Evolutionary conservation across 1,284 basidiomycete genomes (phyloP).

Genomic region (Leucoagaricus sp.): DNA sequence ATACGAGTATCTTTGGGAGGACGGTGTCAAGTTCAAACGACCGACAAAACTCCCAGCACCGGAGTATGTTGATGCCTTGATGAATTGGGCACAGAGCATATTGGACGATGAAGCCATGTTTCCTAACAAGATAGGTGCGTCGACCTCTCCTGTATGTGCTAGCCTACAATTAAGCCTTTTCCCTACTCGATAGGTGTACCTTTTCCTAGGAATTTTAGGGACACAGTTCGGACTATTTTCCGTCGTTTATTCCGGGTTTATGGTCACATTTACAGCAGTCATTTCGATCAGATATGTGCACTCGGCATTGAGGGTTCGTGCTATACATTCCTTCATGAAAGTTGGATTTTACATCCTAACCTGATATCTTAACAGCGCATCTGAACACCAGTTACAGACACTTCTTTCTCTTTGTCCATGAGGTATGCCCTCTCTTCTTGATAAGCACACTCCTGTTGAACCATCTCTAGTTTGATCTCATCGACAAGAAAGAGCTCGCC

Average conservation of each 20-base stretch:
- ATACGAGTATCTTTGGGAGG: constrained; percentile 99
- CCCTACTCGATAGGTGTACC: constrained; percentile 65
- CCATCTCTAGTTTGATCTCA: constrained; percentile 80
- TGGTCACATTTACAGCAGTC: constrained; percentile 98
- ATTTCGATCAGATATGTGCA: constrained; percentile 99
- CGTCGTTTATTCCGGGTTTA: constrained; percentile 96
- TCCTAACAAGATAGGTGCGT: constrained; percentile 89
- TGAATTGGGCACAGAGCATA: constrained; percentile 97
- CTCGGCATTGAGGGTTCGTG: constrained; percentile 90
- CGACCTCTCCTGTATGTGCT: constrained; percentile 15
- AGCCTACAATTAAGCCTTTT: not conserved
- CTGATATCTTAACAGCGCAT: constrained; percentile 66
- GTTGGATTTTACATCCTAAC: not conserved
- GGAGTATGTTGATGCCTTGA: constrained; percentile 96
- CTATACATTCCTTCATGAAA: constrained; percentile 5
- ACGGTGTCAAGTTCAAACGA: constrained; percentile 87
- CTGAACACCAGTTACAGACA: constrained; percentile 99
- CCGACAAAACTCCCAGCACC: constrained; percentile 95
- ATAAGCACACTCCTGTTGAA: constrained; percentile 1
- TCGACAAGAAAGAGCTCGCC: constrained; percentile 95
- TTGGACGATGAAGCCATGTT: constrained; percentile 94
- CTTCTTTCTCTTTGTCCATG: constrained; percentile 96
- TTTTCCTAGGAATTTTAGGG: constrained; percentile 90
- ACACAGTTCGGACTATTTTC: constrained; percentile 91
- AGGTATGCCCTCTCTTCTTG: constrained; percentile 49